phyloP scores from a whole-genome alignment of 2,329 filamentous ascomycete species.

The Trichoderma breve region DNA sequence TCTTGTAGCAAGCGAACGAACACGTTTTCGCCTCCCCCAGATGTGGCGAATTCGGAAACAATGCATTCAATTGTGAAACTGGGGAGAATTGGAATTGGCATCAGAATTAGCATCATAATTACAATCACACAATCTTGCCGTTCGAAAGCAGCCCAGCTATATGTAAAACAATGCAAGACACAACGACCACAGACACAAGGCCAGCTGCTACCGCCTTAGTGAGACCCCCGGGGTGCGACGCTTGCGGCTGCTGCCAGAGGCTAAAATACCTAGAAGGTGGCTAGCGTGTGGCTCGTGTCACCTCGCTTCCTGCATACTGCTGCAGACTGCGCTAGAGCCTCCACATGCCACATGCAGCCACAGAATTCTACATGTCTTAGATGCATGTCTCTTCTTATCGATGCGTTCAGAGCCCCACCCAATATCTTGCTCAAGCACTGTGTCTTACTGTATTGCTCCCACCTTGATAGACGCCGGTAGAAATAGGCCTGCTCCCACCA shows the following conservation, averaged over 20 bases:
- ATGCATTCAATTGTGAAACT: not conserved
- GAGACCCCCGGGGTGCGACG: conserved; percentile 3
- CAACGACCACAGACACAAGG: not conserved
- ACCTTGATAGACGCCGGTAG: conserved; percentile 14
- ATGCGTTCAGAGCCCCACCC: conserved; percentile 3
- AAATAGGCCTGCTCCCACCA: conserved; percentile 23
- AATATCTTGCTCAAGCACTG: not conserved
- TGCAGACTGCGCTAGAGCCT: not conserved
- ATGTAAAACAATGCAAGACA: not conserved
- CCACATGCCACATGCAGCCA: conserved; percentile 11
- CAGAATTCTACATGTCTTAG: not conserved
- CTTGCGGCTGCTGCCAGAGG: conserved; percentile 15
- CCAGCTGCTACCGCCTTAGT: not conserved
- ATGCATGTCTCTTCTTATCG: conserved; percentile 19
- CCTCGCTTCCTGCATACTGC: conserved; percentile 1
- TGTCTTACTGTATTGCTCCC: conserved; percentile 15
- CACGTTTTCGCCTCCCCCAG: not conserved
- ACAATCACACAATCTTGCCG: not conserved
- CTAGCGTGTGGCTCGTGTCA: conserved; percentile 10
- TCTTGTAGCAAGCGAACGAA: not conserved
- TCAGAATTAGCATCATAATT: not conserved
- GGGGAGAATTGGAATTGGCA: not conserved
- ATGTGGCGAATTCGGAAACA: not conserved
- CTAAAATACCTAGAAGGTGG: not conserved
- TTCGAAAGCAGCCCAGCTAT: not conserved